Percentiles rank a stretch among this genome's conserved stretches.
These are phyloP conservation scores for Moricandia moricandioides DNA, from an alignment of 345 rosid genomes.

Conservation along the genomic window DNA sequence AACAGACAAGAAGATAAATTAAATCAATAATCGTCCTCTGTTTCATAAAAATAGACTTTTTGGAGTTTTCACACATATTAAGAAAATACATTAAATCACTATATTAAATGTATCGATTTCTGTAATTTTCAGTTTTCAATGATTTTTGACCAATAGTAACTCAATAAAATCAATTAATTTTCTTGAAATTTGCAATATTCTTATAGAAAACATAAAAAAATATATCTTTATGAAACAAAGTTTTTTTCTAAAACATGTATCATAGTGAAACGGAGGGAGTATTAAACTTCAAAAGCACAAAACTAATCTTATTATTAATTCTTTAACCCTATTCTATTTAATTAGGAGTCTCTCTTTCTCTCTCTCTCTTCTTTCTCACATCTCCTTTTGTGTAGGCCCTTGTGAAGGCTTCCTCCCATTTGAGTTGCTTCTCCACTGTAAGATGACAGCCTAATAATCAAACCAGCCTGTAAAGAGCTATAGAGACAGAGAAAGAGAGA, in stretches of 20 bases:
- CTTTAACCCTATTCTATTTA: conserved; percentile 16
- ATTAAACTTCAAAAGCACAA: neutral
- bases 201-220: conserved; percentile 8
- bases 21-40: too few relatives aligned
- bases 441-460: conserved; percentile 71
- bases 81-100: too few relatives aligned
- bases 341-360: neutral
- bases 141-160: too few relatives aligned
- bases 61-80: too few relatives aligned
- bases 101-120: too few relatives aligned
- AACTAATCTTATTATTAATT: neutral
- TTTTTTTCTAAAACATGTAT: neutral
- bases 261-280: too few relatives aligned
- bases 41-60: too few relatives aligned
- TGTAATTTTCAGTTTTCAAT: too few relatives aligned
- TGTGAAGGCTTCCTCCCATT: conserved; percentile 43
- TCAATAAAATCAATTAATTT: too few relatives aligned
- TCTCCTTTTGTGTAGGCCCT: conserved; percentile 27
- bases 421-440: conserved; percentile 36
- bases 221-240: neutral
- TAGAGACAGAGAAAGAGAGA: conserved; percentile 4
- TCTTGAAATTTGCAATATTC: too few relatives aligned
- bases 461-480: conserved; percentile 89
- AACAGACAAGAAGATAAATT: too few relatives aligned
- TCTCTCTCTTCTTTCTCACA: conserved; percentile 3